Conservation (phyloP, 2,329 filamentous ascomycete genomes). For the Diaporthe caulivora region DNA sequence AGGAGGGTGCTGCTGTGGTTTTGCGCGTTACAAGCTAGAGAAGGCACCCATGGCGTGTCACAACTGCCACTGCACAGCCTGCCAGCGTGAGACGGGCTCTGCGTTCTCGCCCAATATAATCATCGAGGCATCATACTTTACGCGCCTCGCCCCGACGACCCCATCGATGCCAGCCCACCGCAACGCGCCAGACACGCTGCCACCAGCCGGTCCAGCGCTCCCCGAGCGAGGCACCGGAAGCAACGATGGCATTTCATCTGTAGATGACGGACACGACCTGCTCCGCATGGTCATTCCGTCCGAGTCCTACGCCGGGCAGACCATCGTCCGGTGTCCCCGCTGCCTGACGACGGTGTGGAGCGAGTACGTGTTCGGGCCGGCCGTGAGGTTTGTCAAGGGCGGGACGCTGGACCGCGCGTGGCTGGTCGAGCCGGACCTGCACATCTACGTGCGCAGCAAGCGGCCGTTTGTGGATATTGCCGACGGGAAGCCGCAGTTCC, state of each 20-base stretch:
- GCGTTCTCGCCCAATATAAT: conserved; percentile 56
- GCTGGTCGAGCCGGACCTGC: conserved; percentile 56
- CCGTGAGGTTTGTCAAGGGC: conserved; percentile 54
- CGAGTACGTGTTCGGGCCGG: conserved; percentile 51
- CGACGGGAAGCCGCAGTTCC: conserved; percentile 52
- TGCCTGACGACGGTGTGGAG: conserved; percentile 57
- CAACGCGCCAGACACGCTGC: conserved; percentile 28
- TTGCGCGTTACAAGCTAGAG: conserved; percentile 75
- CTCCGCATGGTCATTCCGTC: conserved; percentile 49
- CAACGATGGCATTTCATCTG: not conserved
- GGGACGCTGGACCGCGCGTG: conserved; percentile 58
- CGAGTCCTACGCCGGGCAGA: conserved; percentile 55
- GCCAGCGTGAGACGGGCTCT: conserved; percentile 59
- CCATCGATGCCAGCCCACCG: conserved; percentile 42
- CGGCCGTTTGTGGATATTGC: conserved; percentile 52
- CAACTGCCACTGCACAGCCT: conserved; percentile 61
- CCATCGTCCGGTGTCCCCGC: conserved; percentile 55
- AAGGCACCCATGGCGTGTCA: conserved; percentile 63
- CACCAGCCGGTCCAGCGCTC: conserved; percentile 29
- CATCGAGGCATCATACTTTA: conserved; percentile 54
- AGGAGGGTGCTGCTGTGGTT: conserved; percentile 75
- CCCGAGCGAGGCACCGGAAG: not conserved
- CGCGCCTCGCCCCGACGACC: conserved; percentile 46
- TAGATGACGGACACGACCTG: not conserved
- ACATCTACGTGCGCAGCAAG: conserved; percentile 58